These are phyloP conservation scores for Talaromyces trachyspermus DNA, from an alignment of 495 filamentous ascomycete species.

Conservation along the genomic window DNA sequence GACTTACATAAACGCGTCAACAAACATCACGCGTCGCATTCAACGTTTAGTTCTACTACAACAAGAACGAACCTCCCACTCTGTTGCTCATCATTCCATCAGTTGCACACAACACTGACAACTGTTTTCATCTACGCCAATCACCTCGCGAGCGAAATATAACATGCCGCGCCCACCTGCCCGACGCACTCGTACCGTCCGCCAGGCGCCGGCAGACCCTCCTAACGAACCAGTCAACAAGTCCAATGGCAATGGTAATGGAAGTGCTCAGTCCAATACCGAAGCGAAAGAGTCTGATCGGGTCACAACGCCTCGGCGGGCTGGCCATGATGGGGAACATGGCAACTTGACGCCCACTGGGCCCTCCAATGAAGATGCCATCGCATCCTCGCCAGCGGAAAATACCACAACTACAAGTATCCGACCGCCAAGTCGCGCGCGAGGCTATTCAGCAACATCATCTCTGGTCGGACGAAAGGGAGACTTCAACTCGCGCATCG, in stretches of 20 bases:
- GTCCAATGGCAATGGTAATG: too few species aligned
- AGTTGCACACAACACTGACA: neutral
- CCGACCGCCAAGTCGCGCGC: conserved; percentile 35
- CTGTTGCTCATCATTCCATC: neutral
- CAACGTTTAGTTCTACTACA: too few species aligned
- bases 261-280: neutral
- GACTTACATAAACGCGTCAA: neutral
- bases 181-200: conserved; percentile 27
- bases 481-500: conserved; percentile 31
- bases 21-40: conserved; percentile 2
- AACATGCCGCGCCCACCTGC: conserved; percentile 35
- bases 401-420: conserved; percentile 27
- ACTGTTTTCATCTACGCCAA: neutral
- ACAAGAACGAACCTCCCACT: too few species aligned
- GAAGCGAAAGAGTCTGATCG: neutral
- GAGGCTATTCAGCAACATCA: conserved; percentile 41
- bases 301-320: neutral
- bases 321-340: neutral
- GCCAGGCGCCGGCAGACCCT: conserved; percentile 12
- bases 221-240: neutral
- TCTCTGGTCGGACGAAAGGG: conserved; percentile 37
- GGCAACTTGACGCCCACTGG: conserved; percentile 27
- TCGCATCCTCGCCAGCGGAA: conserved; percentile 36
- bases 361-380: conserved; percentile 29
- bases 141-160: neutral